Evolutionary conservation across 2,329 filamentous ascomycete species (phyloP), one percentile per base, ranked within the genome.

Genomic region (Epichloe elymi): DNA sequence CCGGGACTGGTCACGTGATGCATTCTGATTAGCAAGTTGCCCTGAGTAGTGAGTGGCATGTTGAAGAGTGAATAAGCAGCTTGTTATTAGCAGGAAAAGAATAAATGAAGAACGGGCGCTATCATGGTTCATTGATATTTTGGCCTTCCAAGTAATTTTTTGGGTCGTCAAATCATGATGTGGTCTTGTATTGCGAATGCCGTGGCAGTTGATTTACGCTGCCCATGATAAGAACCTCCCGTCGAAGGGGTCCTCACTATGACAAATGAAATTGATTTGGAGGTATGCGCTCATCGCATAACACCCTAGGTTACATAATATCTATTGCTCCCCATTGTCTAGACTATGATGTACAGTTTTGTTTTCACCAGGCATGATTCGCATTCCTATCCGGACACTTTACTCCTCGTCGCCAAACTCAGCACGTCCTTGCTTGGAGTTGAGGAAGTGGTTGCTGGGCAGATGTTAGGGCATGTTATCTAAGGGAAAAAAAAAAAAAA

Each of bases 371-470:
- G 44, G 20, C 19, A 63, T 60, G 12, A 44, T 30, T 12, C 15
- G 37, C 49, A 48, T 52, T 53, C 43, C 44, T 26, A 43, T 47
- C 46, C 40, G 7, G 14, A n/a, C 39, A 44, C 40, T 67, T 71
- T 72, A 74, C 63, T 72, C 71, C 59, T 70, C 66, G 40, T 67
- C 70, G 49, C 36, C 69, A 56, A 71, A 71, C 71, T 76, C 74
- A 53, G 73, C 74, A 60, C 83, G 82, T 49, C 85, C 85, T 51
- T 76, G 73, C 79, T 89, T 89, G 61, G 84, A 88, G 78, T 88
- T 87, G 63, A 87, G 74, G 72, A 85, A 88, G 66, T 88, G 76
- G 74, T 88, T 89, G 71, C 86, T 89, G 46, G 37, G 12, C 17
- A 11, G 14, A 5, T 26, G 30, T 47, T 37, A 53, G 46, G 20